Conservation (phyloP, 805 yeast genomes). For the Babjeviella inositovora region DNA sequence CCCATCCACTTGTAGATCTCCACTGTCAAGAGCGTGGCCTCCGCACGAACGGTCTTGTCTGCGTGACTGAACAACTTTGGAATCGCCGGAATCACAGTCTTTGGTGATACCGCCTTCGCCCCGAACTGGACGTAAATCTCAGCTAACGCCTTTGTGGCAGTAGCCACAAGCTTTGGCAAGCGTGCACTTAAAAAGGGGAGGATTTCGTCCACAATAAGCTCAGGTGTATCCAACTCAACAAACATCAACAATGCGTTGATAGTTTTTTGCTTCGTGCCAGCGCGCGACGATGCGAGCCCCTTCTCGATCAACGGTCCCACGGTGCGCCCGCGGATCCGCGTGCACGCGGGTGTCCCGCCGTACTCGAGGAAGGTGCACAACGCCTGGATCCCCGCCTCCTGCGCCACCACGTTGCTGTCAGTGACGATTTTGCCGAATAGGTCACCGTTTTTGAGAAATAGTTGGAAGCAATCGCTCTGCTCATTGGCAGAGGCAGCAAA, state of each 20-base stretch:
- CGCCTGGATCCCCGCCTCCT: slow-evolving; percentile 60
- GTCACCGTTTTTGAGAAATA: slow-evolving; percentile 35
- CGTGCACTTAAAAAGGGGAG: slow-evolving; percentile 44
- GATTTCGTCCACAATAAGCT: slow-evolving; percentile 49
- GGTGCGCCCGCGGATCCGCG: slow-evolving; percentile 22
- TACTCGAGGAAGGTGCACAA: slow-evolving; percentile 35
- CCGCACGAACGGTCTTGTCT: slow-evolving; percentile 73
- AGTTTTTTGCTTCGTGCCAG: slow-evolving; percentile 55
- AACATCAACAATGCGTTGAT: slow-evolving; percentile 44
- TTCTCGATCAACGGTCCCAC: slow-evolving; percentile 66
- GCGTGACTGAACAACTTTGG: slow-evolving; percentile 71
- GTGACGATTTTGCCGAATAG: slow-evolving; percentile 39
- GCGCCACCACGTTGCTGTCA: slow-evolving; percentile 85
- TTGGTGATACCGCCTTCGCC: slow-evolving; percentile 40
- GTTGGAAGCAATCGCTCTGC: slow-evolving; percentile 35
- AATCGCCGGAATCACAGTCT: slow-evolving; percentile 35
- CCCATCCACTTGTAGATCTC: slow-evolving; percentile 69
- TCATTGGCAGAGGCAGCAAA: slow-evolving; percentile 40
- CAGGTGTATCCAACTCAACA: slow-evolving; percentile 53
- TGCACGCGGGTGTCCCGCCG: slow-evolving; percentile 29
- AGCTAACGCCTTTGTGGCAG: slow-evolving; percentile 37
- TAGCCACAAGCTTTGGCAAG: slow-evolving; percentile 67
- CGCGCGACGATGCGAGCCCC: slow-evolving; percentile 60
- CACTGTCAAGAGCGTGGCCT: slow-evolving; percentile 52
- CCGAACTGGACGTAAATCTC: slow-evolving; percentile 50